Evolutionary conservation across 2,329 filamentous ascomycete genomes (phyloP).

Genomic region (Clonostachys byssicola): DNA sequence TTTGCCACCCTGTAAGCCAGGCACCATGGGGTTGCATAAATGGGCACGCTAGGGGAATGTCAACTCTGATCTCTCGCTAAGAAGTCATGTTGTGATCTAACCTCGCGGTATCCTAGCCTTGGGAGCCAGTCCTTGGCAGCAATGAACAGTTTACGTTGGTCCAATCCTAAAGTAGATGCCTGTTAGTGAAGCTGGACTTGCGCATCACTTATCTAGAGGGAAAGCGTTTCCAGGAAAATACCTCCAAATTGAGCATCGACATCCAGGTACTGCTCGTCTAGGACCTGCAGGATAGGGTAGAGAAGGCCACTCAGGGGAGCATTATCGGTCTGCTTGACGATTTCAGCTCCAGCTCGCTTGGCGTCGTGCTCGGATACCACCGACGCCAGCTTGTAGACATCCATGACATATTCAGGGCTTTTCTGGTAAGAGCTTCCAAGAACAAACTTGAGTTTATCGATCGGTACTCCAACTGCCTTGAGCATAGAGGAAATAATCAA

Average conservation of each 20-base stretch:
- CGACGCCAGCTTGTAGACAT: conserved; percentile 72
- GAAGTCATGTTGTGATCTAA: conserved; percentile 10
- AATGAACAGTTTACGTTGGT: conserved; percentile 87
- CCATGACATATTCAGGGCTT: conserved; percentile 74
- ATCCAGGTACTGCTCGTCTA: conserved; percentile 86
- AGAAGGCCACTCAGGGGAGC: conserved; percentile 53
- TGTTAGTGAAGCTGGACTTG: too few relatives aligned
- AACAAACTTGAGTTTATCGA: conserved; percentile 77
- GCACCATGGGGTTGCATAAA: conserved; percentile 71
- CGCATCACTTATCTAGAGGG: too few relatives aligned
- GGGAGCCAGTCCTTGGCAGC: conserved; percentile 82
- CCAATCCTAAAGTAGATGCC: conserved; percentile 29
- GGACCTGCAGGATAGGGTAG: conserved; percentile 63
- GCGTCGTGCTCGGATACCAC: conserved; percentile 75
- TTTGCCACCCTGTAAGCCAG: conserved; percentile 79
- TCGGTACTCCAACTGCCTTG: conserved; percentile 72
- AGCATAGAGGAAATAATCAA: conserved; percentile 71
- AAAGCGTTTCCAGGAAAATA: not conserved
- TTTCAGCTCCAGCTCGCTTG: conserved; percentile 85
- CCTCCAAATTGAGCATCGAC: conserved; percentile 89
- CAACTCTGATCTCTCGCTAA: conserved; percentile 5
- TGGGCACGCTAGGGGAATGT: conserved; percentile 24
- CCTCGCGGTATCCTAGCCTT: conserved; percentile 76
- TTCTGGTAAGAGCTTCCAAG: conserved; percentile 81
- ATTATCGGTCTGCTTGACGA: conserved; percentile 88